A percentile compares a stretch with the other conserved stretches of the same genome.
Conservation (phyloP, 768 basidiomycete genomes). For the Amanita pallidorosea region DNA sequence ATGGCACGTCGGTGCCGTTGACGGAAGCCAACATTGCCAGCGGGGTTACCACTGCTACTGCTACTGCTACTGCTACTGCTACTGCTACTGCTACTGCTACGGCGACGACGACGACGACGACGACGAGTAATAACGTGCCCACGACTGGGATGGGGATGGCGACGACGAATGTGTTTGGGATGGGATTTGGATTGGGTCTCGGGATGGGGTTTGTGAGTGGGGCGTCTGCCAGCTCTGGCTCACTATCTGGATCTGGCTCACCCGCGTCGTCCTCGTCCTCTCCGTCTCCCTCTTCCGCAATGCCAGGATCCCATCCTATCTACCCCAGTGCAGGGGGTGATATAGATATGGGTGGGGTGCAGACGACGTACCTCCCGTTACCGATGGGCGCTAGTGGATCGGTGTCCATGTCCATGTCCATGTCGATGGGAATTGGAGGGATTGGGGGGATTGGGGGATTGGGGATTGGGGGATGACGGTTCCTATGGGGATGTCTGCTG, state of each 20-base stretch:
- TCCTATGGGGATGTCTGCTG: neutral
- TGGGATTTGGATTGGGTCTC: constrained; percentile 12
- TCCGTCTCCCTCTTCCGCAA: neutral
- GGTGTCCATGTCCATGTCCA: neutral
- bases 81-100: neutral
- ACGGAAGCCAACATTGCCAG: too few species aligned
- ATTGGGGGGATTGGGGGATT: too few species aligned
- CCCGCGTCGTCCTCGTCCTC: neutral
- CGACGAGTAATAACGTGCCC: neutral
- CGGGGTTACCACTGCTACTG: neutral
- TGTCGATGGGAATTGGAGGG: constrained; percentile 2
- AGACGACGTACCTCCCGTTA: constrained; percentile 1
- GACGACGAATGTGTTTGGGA: constrained; percentile 15
- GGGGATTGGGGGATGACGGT: neutral
- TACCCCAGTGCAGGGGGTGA: neutral
- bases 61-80: neutral
- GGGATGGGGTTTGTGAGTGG: constrained; percentile 7
- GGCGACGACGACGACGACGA: neutral
- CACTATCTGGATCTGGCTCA: neutral
- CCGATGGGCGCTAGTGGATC: neutral
- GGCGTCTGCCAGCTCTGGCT: neutral
- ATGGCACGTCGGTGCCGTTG: too few species aligned
- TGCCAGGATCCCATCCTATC: neutral
- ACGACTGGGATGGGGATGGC: neutral
- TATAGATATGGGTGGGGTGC: neutral